Conservation (phyloP, 345 rosid genomes). For the Salix brachista region DNA sequence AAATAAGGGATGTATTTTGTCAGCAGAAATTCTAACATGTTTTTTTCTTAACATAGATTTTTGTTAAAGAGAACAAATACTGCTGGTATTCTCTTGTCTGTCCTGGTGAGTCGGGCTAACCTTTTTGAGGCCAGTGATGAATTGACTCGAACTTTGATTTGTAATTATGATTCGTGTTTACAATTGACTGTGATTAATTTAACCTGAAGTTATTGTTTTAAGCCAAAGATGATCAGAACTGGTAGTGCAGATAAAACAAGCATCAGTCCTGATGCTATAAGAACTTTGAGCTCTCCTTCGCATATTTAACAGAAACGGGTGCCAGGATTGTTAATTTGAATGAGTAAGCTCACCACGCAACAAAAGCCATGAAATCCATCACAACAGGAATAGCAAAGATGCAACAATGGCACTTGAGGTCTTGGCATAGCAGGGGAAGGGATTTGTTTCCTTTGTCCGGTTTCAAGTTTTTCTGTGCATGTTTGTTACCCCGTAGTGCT, state of each 20-base stretch:
- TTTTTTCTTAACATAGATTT: not conserved
- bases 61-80: not conserved
- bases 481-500: rapidly evolving
- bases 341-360: conserved; percentile 73
- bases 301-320: conserved; percentile 50
- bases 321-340: conserved; percentile 54
- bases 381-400: conserved; percentile 41
- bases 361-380: not conserved
- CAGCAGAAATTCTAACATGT: conserved; percentile 2
- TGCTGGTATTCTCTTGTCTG: not conserved
- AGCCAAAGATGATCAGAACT: conserved; percentile 41
- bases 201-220: conserved; percentile 22
- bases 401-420: conserved; percentile 21
- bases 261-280: conserved; percentile 35
- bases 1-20: conserved; percentile 17
- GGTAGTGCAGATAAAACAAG: conserved; percentile 42
- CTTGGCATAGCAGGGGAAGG: no score
- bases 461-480: no score
- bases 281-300: conserved; percentile 41
- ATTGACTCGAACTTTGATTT: not conserved
- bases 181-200: not conserved
- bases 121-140: not conserved
- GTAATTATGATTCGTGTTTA: not conserved
- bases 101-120: not conserved
- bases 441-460: no score